Base-by-base conservation (phyloP, 2,329 filamentous ascomycete species). In the Alternaria panax region DNA sequence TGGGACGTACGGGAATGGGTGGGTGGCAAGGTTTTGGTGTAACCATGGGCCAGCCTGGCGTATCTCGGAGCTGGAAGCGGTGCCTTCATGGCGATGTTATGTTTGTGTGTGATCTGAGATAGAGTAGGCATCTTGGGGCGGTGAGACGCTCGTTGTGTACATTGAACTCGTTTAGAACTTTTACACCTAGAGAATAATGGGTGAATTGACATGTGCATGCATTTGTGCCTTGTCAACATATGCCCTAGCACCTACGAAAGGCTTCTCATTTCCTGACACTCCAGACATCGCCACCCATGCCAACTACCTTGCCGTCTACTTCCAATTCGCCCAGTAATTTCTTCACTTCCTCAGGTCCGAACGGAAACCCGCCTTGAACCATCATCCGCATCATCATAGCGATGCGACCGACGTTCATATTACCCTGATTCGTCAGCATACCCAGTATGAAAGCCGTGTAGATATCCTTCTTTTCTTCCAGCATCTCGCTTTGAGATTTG, bases 331-430 rank as follows among this genome's bases (percentile, higher is more conserved):
- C 86, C 58, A 98, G 79, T 75, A 97, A 91, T 76, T 90, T 91
- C 70, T 88, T 87, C 62, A 98, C 80, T 79, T 98, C 93, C 74
- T 97, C 93, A 71, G 92, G 92, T 62, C 90, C 92, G 85, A 92
- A 97, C 0, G 92, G 87, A 74, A 97, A 97, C 2, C 93, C 93
- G 12, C 92, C 92, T 0, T 91, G 87, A 52, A 97, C 88, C 59
- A 94, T 86, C 85, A 98, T 94, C 79, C 92, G 92, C 84, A 99
- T 85, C 92, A 98, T 97, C 90, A 93, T 96, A 8, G 88, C 85
- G 65, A 99, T 96, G 75, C 93, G 87, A 55, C 84, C 84, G 59
- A 93, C 81, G 51, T 91, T 89, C 91, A 97, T 95, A 27, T 90
- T 87, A 18, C 90, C 90, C 69, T 92, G 90, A 77, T 97, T 97